Base-by-base conservation (phyloP, 345 rosid genomes). In the Lepidium africanum region DNA sequence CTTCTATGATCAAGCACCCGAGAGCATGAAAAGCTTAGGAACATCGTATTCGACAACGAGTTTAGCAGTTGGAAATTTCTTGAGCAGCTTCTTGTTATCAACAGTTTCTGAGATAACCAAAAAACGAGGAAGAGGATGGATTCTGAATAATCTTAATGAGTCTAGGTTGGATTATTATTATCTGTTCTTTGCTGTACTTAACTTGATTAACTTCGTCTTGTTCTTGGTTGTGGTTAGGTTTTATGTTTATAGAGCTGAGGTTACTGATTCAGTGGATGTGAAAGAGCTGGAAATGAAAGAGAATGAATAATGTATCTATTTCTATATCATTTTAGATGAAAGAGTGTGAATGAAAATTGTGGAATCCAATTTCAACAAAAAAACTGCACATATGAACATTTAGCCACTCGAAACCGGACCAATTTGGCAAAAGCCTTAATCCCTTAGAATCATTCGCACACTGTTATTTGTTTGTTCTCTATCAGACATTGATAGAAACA, bases 1-100 rank as follows among this genome's bases (percentile, higher is more conserved):
- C 39, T 92, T 92, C 89, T 92, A 89, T 30, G 95, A 89, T 51
- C 98, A 92, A 50, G 91, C 95, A 7, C 95, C 98, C 0, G 81
- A 85, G 51, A 84, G 84, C 30, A 86, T 87, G 98, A 89, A 92
- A 55, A 85, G 96, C 52, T 75, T 92, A 0, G 93, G 98, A 17
- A 81, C 98, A 8, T 81, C 96, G 0, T 87, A 85, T 61, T 87
- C 85, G 51, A 73, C 84, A 0, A 84, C 67, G 16, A 85, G 86
- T 72, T 12, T 87, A 30, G 93, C 87, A 9, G 50, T 92, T 4
- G 95, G 96, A 21, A 72, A 75, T 61, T 89, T 85, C 74, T 51
- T 87, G 16, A 90, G 96, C n/a, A 86, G 91, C 54, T 85, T 86
- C 58, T 27, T 89, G 48, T 77, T 89, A 8, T 68, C 73, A 4